Evolutionary conservation across 352 stramenopile species (phyloP).

Genomic region (Globisporangium orthogonon): DNA sequence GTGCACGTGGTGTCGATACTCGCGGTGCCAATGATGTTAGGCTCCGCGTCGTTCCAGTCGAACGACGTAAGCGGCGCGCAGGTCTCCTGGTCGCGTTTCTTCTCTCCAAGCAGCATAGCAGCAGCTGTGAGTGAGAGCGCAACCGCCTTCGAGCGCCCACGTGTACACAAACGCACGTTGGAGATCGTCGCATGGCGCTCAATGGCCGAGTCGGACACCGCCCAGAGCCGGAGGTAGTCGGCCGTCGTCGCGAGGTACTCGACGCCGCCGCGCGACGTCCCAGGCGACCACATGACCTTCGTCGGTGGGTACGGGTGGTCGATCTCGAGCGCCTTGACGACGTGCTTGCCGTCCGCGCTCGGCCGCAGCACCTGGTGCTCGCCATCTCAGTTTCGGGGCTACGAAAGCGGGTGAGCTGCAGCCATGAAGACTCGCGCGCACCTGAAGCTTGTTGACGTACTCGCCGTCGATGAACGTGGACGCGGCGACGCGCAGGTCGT

Average conservation of each 20-base stretch:
- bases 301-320: constrained; percentile 85
- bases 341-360: constrained; percentile 37
- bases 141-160: no score
- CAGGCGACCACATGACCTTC: constrained; percentile 85
- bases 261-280: constrained; percentile 31
- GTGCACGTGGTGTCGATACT: constrained; percentile 98
- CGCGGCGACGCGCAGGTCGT: constrained; percentile 53
- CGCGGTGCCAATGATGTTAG: constrained; percentile 93
- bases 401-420: no score
- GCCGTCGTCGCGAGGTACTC: constrained; percentile 78
- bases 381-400: neutral
- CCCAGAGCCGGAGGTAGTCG: constrained; percentile 83
- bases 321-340: constrained; percentile 62
- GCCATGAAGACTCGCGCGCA: constrained; percentile 13
- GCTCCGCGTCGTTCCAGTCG: constrained; percentile 97
- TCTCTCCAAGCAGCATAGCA: neutral
- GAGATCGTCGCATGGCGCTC: constrained; percentile 66
- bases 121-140: neutral
- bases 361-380: constrained; percentile 50
- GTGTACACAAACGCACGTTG: constrained; percentile 26
- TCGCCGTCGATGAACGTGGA: constrained; percentile 79
- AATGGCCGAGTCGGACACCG: constrained; percentile 65
- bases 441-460: constrained; percentile 88
- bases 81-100: constrained; percentile 85
- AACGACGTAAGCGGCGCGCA: constrained; percentile 97